Evolutionary conservation across 2,329 filamentous ascomycete species (phyloP), one percentile per base, ranked within the genome.

Genomic region (Bipolaris zeicola): DNA sequence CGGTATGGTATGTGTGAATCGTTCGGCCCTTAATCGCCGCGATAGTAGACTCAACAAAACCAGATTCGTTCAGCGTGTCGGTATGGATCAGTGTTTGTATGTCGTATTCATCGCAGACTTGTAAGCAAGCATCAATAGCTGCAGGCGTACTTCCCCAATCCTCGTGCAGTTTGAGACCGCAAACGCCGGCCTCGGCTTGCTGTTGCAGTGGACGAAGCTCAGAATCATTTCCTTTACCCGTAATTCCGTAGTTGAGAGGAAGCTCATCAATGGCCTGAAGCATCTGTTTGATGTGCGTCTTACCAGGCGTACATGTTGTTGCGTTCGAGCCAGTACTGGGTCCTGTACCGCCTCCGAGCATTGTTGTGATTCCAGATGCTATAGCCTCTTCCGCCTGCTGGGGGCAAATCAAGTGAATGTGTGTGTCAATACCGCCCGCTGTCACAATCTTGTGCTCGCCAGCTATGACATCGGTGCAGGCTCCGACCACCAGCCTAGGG

Each of bases 1-100:
- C 94, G 31, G 92, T 97, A 78, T 98, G 94, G 77, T 98, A 98
- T 1, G 94, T 96, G 78, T 98, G 94, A 69, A 98, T 96, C 1
- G 92, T 91, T 58, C 94, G 88, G 70, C 87, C 83, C 74, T 91
- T 92, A 82, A 98, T 89, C 3, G 93, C 88, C n/a, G 82, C 85
- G 60, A 96, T 87, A 2, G 93, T 96, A 57, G 91, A 89, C 74
- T 97, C 94, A 48, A 98, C 94, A 70, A 96, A 98, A n/a, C 94
- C 94, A 16, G 91, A 94, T 77, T 98, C 94, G 76, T 98, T 98
- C 59, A 98, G 85, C 0, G 94, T 97, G 76, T 98, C 94, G 0
- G 93, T 97, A 75, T 97, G 94, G 67, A 98, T 96, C 63, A 96
- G 86, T 63, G 91, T 96, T 76, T 98, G 94, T 24, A 98, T 86